Percentiles rank a stretch among this genome's conserved stretches.
These are phyloP conservation scores for Pseudomassariella vexata DNA, from an alignment of 2,329 filamentous ascomycete genomes.

Conservation along the genomic window DNA sequence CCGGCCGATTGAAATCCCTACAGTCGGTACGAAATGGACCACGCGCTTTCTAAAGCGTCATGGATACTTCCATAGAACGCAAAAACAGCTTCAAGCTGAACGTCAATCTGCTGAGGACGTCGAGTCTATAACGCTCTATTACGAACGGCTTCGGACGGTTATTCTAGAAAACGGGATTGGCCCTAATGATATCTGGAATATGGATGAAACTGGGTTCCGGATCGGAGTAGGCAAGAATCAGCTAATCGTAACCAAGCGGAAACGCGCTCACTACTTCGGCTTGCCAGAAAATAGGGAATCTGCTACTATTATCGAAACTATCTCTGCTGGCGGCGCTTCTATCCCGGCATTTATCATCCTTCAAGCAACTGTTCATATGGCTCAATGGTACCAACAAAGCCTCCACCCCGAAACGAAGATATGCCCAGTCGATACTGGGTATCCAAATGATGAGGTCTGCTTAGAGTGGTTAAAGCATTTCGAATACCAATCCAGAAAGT, in stretches of 20 bases:
- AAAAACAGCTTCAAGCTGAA: constrained; percentile 1
- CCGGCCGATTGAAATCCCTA: background rate
- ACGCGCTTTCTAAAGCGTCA: constrained; percentile 1
- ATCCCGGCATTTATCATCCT: constrained; percentile 8
- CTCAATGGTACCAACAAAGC: constrained; percentile 1
- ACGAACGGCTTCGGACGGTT: constrained; percentile 1
- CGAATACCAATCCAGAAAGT: background rate
- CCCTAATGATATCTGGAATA: constrained; percentile 6
- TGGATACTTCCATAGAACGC: background rate
- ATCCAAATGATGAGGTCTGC: constrained; percentile 4
- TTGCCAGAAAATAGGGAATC: constrained; percentile 9
- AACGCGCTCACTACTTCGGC: constrained; percentile 1
- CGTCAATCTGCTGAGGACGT: constrained; percentile 1
- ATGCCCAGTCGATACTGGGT: constrained; percentile 3
- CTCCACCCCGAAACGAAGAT: constrained; percentile 4
- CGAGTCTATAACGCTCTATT: background rate
- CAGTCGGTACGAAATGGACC: background rate
- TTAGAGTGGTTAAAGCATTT: constrained; percentile 4
- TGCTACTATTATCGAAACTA: constrained; percentile 7
- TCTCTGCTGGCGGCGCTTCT: constrained; percentile 3
- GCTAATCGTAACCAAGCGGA: constrained; percentile 4
- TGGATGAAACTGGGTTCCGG: constrained; percentile 7
- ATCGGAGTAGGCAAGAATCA: constrained; percentile 3
- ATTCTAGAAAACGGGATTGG: background rate
- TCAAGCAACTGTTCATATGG: constrained; percentile 4